phyloP scores from a whole-genome alignment of 441 rosid genomes.

The Erodium trifolium region DNA sequence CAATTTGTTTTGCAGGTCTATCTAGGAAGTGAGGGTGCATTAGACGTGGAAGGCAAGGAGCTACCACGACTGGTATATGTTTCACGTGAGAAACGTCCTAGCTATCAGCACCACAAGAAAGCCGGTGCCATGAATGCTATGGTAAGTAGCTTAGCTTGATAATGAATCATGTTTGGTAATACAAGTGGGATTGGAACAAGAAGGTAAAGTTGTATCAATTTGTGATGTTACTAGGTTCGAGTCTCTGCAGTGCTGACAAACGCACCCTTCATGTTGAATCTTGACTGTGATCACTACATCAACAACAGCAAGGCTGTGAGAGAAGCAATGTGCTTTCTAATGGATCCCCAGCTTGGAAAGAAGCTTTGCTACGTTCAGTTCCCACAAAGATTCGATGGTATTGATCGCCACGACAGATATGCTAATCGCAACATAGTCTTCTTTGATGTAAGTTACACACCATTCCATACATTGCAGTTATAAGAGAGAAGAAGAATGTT shows the following conservation, averaged over 20 bases:
- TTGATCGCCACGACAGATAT: constrained; percentile 83
- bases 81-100: constrained; percentile 97
- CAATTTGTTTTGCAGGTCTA: constrained; percentile 55
- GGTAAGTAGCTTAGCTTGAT: constrained; percentile 36
- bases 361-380: constrained; percentile 94
- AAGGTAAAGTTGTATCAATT: constrained; percentile 15
- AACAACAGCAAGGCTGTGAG: constrained; percentile 95
- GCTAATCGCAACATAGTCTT: constrained; percentile 95
- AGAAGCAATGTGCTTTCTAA: constrained; percentile 96
- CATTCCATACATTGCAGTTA: constrained; percentile 12
- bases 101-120: constrained; percentile 96
- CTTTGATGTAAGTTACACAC: constrained; percentile 71
- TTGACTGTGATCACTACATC: constrained; percentile 98
- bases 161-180: not conserved
- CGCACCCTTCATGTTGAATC: constrained; percentile 96
- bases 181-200: not conserved
- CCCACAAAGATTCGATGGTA: constrained; percentile 98
- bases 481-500: not conserved
- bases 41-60: constrained; percentile 94
- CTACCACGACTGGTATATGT: constrained; percentile 92
- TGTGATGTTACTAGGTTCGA: constrained; percentile 54
- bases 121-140: constrained; percentile 99
- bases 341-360: constrained; percentile 97
- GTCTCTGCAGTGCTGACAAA: constrained; percentile 97
- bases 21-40: constrained; percentile 95